Conservation (phyloP, 176 grass and related monocot genomes). For the Tillandsia fasciculata region DNA sequence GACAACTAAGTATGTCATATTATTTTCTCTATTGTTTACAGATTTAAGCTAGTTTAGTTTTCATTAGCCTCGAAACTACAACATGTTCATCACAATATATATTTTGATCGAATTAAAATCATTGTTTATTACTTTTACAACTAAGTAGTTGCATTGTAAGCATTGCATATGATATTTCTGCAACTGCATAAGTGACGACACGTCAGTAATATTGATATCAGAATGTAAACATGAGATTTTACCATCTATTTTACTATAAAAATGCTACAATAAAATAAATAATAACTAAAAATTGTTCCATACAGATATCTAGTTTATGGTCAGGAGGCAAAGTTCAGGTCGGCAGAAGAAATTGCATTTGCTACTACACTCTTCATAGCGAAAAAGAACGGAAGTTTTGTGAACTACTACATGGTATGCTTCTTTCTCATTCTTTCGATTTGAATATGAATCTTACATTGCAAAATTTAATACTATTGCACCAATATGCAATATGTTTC, state of each 20-base stretch:
- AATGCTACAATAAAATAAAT: constrained; percentile 11
- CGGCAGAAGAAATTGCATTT: constrained; percentile 67
- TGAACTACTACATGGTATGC: constrained; percentile 96
- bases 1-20: constrained; percentile 45
- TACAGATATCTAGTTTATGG: constrained; percentile 55
- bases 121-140: background rate
- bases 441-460: no score
- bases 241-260: background rate
- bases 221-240: background rate
- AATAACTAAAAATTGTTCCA: constrained; percentile 6
- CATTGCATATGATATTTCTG: background rate
- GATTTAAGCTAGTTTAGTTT: background rate
- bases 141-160: background rate
- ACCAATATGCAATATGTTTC: background rate
- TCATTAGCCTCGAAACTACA: background rate
- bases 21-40: background rate
- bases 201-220: background rate
- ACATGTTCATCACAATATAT: background rate
- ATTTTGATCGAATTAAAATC: no score
- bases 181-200: background rate
- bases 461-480: no score
- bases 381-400: constrained; percentile 75
- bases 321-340: constrained; percentile 48
- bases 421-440: background rate
- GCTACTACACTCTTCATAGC: constrained; percentile 65